phyloP scores from a whole-genome alignment of 768 basidiomycete species.

The Termitomyces sp. region DNA sequence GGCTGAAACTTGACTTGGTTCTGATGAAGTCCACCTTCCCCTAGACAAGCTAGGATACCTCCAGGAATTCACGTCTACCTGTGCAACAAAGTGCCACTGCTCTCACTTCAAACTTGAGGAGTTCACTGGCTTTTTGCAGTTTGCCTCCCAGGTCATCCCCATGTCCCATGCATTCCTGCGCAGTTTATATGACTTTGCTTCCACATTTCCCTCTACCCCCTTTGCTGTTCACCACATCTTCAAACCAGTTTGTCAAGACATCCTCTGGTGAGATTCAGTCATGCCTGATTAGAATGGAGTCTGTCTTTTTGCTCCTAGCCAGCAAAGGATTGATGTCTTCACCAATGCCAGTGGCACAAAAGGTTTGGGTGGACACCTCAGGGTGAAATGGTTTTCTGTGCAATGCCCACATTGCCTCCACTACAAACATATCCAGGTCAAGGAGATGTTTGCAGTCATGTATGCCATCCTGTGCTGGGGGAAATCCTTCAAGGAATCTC shows the following conservation, averaged over 20 bases:
- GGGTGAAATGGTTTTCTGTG: no score
- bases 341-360: neutral
- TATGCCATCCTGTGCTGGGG: neutral
- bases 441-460: neutral
- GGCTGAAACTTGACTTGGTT: neutral
- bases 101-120: no score
- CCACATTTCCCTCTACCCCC: neutral
- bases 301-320: no score
- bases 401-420: neutral
- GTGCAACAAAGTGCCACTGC: no score
- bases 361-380: neutral
- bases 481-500: rapidly evolving
- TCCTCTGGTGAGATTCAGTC: neutral
- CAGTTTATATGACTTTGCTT: neutral
- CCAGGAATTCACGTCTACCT: no score
- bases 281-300: neutral
- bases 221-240: neutral
- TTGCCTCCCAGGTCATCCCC: neutral
- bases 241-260: neutral
- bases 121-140: neutral
- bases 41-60: neutral
- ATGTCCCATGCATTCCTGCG: neutral
- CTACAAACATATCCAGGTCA: no score
- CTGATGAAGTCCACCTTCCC: neutral
- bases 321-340: neutral